A percentile compares a stretch with the other conserved stretches of the same genome.
phyloP scores from a whole-genome alignment of 1,284 basidiomycete genomes.

The Paramarasmius palmivorus region DNA sequence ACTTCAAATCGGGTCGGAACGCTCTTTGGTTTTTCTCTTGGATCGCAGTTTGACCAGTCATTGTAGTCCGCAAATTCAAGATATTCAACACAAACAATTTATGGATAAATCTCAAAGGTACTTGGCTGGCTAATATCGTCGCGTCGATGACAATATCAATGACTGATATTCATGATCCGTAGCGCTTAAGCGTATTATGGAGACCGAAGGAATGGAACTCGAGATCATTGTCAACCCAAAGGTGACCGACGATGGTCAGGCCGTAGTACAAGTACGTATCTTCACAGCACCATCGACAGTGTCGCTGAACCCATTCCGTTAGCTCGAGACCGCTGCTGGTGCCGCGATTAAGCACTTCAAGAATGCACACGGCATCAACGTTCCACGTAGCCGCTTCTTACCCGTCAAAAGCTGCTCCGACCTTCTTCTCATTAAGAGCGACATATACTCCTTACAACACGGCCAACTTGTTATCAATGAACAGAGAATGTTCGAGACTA shows the following conservation, averaged over 20 bases:
- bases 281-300: background rate
- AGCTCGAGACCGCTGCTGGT: slow-evolving; percentile 98
- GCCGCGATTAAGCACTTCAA: slow-evolving; percentile 98
- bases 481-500: slow-evolving; percentile 89
- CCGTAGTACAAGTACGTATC: slow-evolving; percentile 66
- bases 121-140: no score
- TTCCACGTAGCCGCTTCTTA: slow-evolving; percentile 95
- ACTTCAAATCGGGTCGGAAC: slow-evolving; percentile 84
- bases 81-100: slow-evolving; percentile 98
- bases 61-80: slow-evolving; percentile 85
- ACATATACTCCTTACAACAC: slow-evolving; percentile 94
- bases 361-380: slow-evolving; percentile 96
- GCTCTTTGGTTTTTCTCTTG: slow-evolving; percentile 3
- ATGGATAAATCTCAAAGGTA: slow-evolving; percentile 93
- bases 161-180: no score
- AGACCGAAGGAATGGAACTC: slow-evolving; percentile 87
- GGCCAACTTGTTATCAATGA: slow-evolving; percentile 93
- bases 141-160: no score
- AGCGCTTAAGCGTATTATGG: slow-evolving; percentile 95
- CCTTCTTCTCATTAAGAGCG: slow-evolving; percentile 93
- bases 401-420: slow-evolving; percentile 94
- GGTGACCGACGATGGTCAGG: slow-evolving; percentile 83
- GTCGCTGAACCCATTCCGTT: slow-evolving; percentile 16
- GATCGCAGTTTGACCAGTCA: slow-evolving; percentile 29
- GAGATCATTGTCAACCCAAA: slow-evolving; percentile 97